A percentile compares a stretch with the other conserved stretches of the same genome.
Evolutionary conservation across 2,329 filamentous ascomycete genomes (phyloP).

Genomic region (Monilinia vaccinii-corymbosi): DNA sequence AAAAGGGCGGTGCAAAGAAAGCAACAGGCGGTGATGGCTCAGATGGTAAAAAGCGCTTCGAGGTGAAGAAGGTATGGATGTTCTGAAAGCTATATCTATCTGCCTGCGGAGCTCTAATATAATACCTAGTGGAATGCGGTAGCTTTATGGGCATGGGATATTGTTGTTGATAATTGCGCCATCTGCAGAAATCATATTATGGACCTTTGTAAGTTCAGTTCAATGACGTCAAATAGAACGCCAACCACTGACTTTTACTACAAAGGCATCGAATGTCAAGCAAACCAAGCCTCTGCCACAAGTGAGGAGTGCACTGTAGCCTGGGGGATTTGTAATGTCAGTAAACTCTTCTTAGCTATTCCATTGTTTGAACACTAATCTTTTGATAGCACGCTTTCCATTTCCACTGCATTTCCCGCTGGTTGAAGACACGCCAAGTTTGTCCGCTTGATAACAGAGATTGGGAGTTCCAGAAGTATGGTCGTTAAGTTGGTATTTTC

Average conservation of each 20-base stretch:
- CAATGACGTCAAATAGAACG: background rate
- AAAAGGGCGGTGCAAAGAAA: slow-evolving; percentile 42
- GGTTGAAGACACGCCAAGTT: slow-evolving; percentile 98
- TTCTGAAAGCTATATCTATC: background rate
- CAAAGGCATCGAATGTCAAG: slow-evolving; percentile 91
- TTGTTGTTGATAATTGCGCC: slow-evolving; percentile 98
- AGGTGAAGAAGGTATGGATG: slow-evolving; percentile 84
- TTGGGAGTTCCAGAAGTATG: slow-evolving; percentile 99
- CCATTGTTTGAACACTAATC: slow-evolving; percentile 5
- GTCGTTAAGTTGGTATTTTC: slow-evolving; percentile 40
- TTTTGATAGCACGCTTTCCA: slow-evolving; percentile 83
- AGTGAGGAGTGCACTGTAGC: slow-evolving; percentile 98
- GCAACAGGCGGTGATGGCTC: slow-evolving; percentile 41
- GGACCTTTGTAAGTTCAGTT: slow-evolving; percentile 73
- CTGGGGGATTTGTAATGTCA: slow-evolving; percentile 97
- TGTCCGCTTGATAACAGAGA: slow-evolving; percentile 96
- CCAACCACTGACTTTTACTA: slow-evolving; percentile 11
- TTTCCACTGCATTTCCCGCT: slow-evolving; percentile 98
- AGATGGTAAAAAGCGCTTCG: slow-evolving; percentile 87
- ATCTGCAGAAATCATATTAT: slow-evolving; percentile 99
- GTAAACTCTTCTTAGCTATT: slow-evolving; percentile 30
- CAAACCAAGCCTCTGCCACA: slow-evolving; percentile 93
- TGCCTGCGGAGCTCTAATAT: background rate
- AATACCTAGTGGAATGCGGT: slow-evolving; percentile 84
- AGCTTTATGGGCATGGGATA: slow-evolving; percentile 98